Evolutionary conservation across 805 yeast genomes (phyloP).

Genomic region (Yarrowia sp.): DNA sequence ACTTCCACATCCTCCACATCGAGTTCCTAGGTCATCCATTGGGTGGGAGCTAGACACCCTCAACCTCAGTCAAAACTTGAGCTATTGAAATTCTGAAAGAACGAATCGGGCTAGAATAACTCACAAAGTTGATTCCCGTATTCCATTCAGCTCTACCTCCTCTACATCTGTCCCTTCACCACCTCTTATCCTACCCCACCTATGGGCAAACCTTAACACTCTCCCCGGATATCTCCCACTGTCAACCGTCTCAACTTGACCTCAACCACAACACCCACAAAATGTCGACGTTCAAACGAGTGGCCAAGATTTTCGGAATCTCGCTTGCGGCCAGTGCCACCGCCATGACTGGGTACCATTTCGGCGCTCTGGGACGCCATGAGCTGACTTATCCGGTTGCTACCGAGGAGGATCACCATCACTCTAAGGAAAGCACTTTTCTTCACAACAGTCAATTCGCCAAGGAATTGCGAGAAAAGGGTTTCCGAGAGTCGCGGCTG

Average conservation of each 20-base stretch:
- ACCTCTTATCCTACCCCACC: neutral
- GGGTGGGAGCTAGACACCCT: no score
- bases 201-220: neutral
- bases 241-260: neutral
- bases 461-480: slow-evolving; percentile 43
- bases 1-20: no score
- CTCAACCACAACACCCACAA: neutral
- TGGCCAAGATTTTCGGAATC: slow-evolving; percentile 16
- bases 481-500: slow-evolving; percentile 45
- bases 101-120: no score
- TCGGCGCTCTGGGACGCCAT: slow-evolving; percentile 28
- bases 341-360: slow-evolving; percentile 22
- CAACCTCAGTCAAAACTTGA: no score
- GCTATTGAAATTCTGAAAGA: no score
- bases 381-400: slow-evolving; percentile 27
- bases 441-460: slow-evolving; percentile 44
- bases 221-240: slow-evolving; percentile 11
- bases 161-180: no score
- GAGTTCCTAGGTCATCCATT: no score
- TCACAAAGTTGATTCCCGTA: no score
- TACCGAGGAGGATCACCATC: slow-evolving; percentile 19
- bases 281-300: neutral
- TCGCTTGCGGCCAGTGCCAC: slow-evolving; percentile 7
- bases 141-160: neutral
- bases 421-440: slow-evolving; percentile 39